Evolutionary conservation across 2,329 filamentous ascomycete genomes (phyloP), one percentile per base, ranked within the genome.

Genomic region (Fusarium solani-melongenae): DNA sequence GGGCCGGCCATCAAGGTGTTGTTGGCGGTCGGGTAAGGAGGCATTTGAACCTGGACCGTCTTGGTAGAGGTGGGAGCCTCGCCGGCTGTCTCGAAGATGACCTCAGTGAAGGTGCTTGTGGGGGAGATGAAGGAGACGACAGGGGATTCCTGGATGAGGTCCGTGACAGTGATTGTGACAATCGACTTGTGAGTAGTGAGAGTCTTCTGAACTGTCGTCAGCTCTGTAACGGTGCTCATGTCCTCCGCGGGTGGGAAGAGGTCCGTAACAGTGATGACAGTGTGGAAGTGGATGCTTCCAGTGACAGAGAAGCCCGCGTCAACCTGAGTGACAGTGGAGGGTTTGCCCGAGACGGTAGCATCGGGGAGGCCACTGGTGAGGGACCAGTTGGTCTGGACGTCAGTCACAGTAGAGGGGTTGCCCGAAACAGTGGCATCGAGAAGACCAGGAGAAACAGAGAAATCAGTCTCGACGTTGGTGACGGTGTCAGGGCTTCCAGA

Each of bases 71-170:
- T 78, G 11, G 72, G 69, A 8, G 77, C 69, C 34, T 76, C 66
- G 22, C 78, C 79, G 36, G 55, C 70, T n/a, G 80, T 82, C 56
- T 78, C 73, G 36, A 82, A 83, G 62, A 81, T 73, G 31, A 79
- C 75, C 60, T 77, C 56, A 20, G 81, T 83, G 68, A 77, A 68
- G 17, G 78, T 82, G 67, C 74, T 77, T n/a, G 70, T 72, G 11
- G 78, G 66, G 33, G 75, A 71, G 33, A 62, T 62, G 17, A 67
- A 38, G 34, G 41, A 53, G 5, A 63, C 67, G 31, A 77, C 75
- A 33, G 74, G 69, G 15, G 70, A 73, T 17, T 62, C 67, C 17
- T 51, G 17, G 29, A 64, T 61, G 22, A 61, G 53, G 5, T 73
- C 67, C 7, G 78, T 74, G 34, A 79, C 66, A 9, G 79, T 80